Evolutionary conservation across 2,329 filamentous ascomycete genomes (phyloP), one percentile per base, ranked within the genome.

Genomic region (Pseudocercospora macadamiae): DNA sequence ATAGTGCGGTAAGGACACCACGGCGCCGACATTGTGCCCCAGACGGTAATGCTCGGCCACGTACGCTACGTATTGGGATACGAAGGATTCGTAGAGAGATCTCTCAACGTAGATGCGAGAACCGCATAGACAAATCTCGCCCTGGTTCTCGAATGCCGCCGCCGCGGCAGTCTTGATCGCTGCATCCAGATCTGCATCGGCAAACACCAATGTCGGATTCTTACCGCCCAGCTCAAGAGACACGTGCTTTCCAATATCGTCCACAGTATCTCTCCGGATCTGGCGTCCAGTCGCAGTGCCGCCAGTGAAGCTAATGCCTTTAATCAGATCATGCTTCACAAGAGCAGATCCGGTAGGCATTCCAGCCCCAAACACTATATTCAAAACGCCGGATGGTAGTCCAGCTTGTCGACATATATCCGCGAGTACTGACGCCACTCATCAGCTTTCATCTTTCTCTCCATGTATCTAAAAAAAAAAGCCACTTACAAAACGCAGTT

Each of bases 211-310:
- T 1, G 75, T 71, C 2, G 73, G 74, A 3, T 73, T 74, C 64
- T 82, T 82, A 21, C 80, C 80, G 10, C 80, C 80, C 2, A 82
- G 74, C 65, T 83, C 80, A 48, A 82, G 68, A 4, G 80, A 68
- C 1, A 76, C 67, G 1, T 79, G 79, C 66, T 80, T 82, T 12
- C 81, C 66, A 47, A 74, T 60, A 44, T 69, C 69, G 1, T 68
- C 66, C 1, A 73, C 76, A 0, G 76, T 74, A 10, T 68, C 65
- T 2, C 63, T 64, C 1, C 74, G 75, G 36, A 82, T 74, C 7
- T 74, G 73, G 14, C 73, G 63, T 0, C 80, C 80, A 1, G 81
- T 76, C 0, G 63, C 59, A 2, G 76, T 74, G n/a, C 71, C 75
- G 18, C 79, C 79, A 0, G 76, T 82, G 60, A 81, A 81, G 56